A percentile compares a stretch with the other conserved stretches of the same genome.
Evolutionary conservation across 139 green algal genomes (phyloP).

Genomic region (Astrephomene gubernaculifera): DNA sequence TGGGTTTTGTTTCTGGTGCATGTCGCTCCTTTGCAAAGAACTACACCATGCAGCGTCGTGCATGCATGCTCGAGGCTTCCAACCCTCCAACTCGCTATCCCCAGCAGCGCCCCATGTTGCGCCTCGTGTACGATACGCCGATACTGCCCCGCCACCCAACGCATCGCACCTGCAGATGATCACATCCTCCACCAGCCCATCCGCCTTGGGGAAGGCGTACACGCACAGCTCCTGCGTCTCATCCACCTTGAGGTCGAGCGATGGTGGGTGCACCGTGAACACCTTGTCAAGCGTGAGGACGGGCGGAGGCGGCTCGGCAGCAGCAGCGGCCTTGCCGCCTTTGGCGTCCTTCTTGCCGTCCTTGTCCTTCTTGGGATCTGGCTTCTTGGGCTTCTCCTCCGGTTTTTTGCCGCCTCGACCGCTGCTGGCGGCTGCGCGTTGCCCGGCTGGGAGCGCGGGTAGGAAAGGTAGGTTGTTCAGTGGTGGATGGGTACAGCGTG

Average conservation of each 20-base stretch:
- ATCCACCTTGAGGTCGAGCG: slow-evolving; percentile 70
- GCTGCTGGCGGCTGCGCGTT: slow-evolving; percentile 1
- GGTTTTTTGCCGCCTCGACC: slow-evolving; percentile 34
- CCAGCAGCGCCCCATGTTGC: not conserved
- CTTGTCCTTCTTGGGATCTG: slow-evolving; percentile 13
- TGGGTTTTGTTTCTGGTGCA: no score
- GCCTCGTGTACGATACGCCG: not conserved
- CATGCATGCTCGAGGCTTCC: no score
- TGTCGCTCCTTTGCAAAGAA: not conserved
- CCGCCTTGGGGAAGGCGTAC: slow-evolving; percentile 70
- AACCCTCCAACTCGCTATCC: no score
- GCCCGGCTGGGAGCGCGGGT: no score
- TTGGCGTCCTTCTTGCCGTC: no score
- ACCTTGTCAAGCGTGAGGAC: slow-evolving; percentile 41
- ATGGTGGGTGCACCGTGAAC: slow-evolving; percentile 60
- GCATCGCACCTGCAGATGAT: slow-evolving; percentile 64
- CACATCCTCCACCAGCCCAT: slow-evolving; percentile 62
- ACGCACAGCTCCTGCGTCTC: slow-evolving; percentile 76
- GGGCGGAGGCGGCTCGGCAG: not conserved
- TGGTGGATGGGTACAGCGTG: no score
- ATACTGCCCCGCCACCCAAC: not conserved
- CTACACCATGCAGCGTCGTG: not conserved
- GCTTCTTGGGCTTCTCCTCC: slow-evolving; percentile 40
- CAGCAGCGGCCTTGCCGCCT: slow-evolving; percentile 32
- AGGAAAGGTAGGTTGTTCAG: no score